Base-by-base conservation (phyloP, 768 basidiomycete species). In the Leccinum incarnatum region DNA sequence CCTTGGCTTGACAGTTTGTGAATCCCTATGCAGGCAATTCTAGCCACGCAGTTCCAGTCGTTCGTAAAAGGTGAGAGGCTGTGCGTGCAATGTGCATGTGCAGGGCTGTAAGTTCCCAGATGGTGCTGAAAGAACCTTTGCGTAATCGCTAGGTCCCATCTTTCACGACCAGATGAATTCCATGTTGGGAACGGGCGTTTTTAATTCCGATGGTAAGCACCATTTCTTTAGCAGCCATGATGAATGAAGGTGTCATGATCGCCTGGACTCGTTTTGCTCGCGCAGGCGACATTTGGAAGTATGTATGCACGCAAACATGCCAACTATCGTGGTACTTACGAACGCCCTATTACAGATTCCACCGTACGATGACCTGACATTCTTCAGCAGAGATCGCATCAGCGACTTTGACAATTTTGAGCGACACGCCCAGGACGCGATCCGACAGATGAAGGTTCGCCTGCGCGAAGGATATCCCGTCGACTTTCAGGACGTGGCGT, bases 401-500 rank as follows among this genome's bases (percentile, higher is more conserved):
- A 70, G 70, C 29, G 69, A 78, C 57, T 78, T 79, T 55, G 72
- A 77, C 45, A 74, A 72, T 5, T 78, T 79, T 53, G 75, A 78
- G 48, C 65, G 63, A 54, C 75, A 77, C 29, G 67, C 75, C 2
- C 65, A 69, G 17, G 67, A 71, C 19, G 72, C 72, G 0, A 68
- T 78, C 25, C 55, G 49, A 19, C 75, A 72, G 36, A 65, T 75
- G 61, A 75, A 72, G 64, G 27, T 45, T 3, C 73, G 77, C 30
- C 21, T 76, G 49, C 55, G 63, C 7, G 64, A 75, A 27, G 78
- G 78, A 2, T 70, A 75, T 37, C 70, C 78, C 3, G 65, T 82
- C 45, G 78, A 81, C 62, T 73, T 79, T 59, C 76, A 81, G 63
- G 80, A 79, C 48, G 62, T 79, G 54, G 69, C 69, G 1, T 72